These are phyloP conservation scores for Suhomyces wounanorum DNA, from an alignment of 1,139 yeast species.

Conservation along the genomic window DNA sequence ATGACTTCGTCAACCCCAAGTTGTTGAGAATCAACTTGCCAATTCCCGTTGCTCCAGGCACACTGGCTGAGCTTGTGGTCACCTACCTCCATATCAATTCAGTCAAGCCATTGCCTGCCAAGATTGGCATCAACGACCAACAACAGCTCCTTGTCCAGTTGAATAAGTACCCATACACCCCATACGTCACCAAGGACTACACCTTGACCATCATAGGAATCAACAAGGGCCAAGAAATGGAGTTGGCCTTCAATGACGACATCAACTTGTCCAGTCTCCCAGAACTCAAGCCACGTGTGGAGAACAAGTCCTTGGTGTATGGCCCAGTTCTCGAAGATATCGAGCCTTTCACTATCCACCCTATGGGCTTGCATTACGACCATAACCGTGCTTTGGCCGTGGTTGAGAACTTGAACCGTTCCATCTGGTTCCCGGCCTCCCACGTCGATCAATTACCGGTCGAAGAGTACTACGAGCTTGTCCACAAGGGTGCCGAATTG, in stretches of 20 bases:
- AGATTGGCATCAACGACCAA: constrained; percentile 57
- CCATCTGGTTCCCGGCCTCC: constrained; percentile 66
- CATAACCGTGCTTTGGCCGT: constrained; percentile 68
- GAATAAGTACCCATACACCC: constrained; percentile 59
- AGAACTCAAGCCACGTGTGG: constrained; percentile 34
- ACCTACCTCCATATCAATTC: constrained; percentile 54
- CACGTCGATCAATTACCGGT: constrained; percentile 47
- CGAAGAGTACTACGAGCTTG: constrained; percentile 84
- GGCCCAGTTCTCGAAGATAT: constrained; percentile 54
- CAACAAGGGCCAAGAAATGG: constrained; percentile 50
- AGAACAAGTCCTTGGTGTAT: constrained; percentile 47
- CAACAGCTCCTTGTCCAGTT: constrained; percentile 63
- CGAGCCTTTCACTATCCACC: constrained; percentile 48
- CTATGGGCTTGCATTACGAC: constrained; percentile 60
- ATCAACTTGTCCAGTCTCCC: constrained; percentile 24
- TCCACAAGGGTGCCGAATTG: constrained; percentile 74
- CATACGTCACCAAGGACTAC: constrained; percentile 61
- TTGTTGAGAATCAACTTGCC: constrained; percentile 54
- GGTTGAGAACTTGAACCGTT: constrained; percentile 64
- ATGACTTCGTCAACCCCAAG: constrained; percentile 29
- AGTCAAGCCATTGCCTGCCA: constrained; percentile 63
- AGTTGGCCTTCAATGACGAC: constrained; percentile 25
- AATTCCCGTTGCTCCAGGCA: constrained; percentile 66
- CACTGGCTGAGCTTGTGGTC: constrained; percentile 51
- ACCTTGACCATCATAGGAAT: constrained; percentile 53